Percentiles rank a stretch among this genome's conserved stretches.
These are phyloP conservation scores for Discostella stelligeroides DNA, from an alignment of 108 stramenopile genomes.

Conservation along the genomic window DNA sequence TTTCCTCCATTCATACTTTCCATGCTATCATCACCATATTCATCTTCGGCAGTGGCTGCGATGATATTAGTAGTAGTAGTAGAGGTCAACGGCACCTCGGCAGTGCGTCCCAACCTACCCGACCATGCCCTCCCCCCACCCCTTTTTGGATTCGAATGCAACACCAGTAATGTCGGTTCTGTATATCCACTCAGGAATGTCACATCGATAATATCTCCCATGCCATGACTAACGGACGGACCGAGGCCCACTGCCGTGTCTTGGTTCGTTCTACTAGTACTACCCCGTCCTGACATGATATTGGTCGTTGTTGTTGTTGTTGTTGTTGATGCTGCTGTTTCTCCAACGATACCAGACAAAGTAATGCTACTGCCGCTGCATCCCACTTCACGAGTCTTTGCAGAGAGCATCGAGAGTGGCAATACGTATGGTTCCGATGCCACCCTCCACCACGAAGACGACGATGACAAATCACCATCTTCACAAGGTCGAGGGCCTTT, in stretches of 20 bases:
- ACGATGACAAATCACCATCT: not conserved
- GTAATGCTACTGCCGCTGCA: too few relatives aligned
- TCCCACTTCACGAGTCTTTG: constrained; percentile 24
- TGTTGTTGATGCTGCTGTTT: too few relatives aligned
- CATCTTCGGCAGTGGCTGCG: constrained; percentile 3
- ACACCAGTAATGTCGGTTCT: constrained; percentile 73
- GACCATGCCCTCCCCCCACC: constrained; percentile 61
- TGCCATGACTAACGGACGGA: constrained; percentile 64
- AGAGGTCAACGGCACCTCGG: constrained; percentile 33
- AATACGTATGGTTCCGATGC: constrained; percentile 76
- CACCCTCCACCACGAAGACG: constrained; percentile 60
- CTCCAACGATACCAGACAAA: constrained; percentile 19
- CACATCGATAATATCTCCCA: constrained; percentile 74
- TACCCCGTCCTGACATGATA: too few relatives aligned
- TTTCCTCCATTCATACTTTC: constrained; percentile 5
- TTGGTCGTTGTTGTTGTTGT: not conserved
- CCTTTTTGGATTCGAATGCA: constrained; percentile 69
- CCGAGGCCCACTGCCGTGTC: constrained; percentile 12
- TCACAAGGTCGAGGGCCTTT: constrained; percentile 32
- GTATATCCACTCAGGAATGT: constrained; percentile 76
- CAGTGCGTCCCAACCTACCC: constrained; percentile 71
- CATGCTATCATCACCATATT: constrained; percentile 2
- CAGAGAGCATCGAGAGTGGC: constrained; percentile 57
- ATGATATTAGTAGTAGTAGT: constrained; percentile 24
- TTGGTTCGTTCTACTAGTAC: not conserved